Base-by-base conservation (phyloP, 805 yeast species). In the Metschnikowia sp. region DNA sequence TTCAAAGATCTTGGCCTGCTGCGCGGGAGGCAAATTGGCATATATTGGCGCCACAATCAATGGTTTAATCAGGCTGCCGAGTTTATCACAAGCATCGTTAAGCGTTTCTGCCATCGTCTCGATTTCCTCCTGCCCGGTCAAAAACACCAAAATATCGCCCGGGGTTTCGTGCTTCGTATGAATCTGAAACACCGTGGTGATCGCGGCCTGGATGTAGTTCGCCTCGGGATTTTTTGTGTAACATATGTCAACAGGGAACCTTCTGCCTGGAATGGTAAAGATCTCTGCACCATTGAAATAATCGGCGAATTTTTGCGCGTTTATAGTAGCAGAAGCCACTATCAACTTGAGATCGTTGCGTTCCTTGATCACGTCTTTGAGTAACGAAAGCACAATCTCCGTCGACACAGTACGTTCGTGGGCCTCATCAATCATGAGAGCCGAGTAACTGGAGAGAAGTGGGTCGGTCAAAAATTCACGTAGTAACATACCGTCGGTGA, bases 121-220 rank as follows among this genome's bases (percentile, higher is more conserved):
- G 49, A 94, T 94, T 59, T 92, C 99, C 47, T 92, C 98, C 63
- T 94, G 98, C 34, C 99, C 99, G 0, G 98, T 94, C 42, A 92
- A 66, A 63, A 92, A 92, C 1, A 92, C 95, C 29, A 94, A 68
- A 12, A 92, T 87, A 62, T 94, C 99, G 3, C 97, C 96, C 0
- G 82, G 78, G 2, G 77, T 69, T 48, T 84, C 86, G 47, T 70
- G 70, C 0, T 87, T 76, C 30, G 71, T 72, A 61, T 94, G 98
- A 18, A 92, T 89, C 59, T 89, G 95, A 61, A 89, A 84, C 3
- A 91, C 84, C 0, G 97, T 87, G 6, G 88, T 84, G 22, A 90
- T 77, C 0, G 96, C 94, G 0, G 97, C 96, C 60, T 88, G 91
- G 3, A 92, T 68, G 61, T 90, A 92, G 62, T 94, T 91, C 0